Evolutionary conservation across 805 yeast species (phyloP), one percentile per base, ranked within the genome.

Genomic region (Starmerella vaccinii): DNA sequence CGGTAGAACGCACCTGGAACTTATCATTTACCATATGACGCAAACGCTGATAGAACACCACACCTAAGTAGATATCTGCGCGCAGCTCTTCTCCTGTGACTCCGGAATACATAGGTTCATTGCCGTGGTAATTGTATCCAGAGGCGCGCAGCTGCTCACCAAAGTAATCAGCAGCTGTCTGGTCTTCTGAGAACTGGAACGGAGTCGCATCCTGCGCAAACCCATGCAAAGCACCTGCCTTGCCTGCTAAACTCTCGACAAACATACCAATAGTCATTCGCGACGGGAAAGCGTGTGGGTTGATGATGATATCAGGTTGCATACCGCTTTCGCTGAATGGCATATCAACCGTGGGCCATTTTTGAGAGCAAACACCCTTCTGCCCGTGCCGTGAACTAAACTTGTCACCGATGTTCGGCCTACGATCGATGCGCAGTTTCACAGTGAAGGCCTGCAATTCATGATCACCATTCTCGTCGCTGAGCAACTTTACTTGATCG

Each of bases 241-340:
- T 92, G 64, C 98, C 98, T n/a, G 98, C 97, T 51, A 92, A 70
- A 49, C 95, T 84, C 70, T 92, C 98, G 45, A 92, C 97, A 70
- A 92, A 92, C 97, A 92, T 92, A 73, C 98, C 98, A 69, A 92
- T 90, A 12, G 98, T 92, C 98, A 92, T 92, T 75, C 98, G 92
- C 45, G 97, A 90, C 61, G 98, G 98, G 90, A 90, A 92, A 59
- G 97, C 98, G 68, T 90, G 98, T 3, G 98, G 98, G 67, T 92
- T 92, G 64, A 92, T 92, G 64, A 92, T 92, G 60, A 92, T 84
- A 70, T 92, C 98, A 2, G 98, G 98, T 67, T 85, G 95, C 55
- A 92, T 90, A 62, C 98, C 98, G 30, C 85, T 74, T 71, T 92
- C 98, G 58, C 87, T 78, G 73, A 92, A 92, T 49, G 98, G 98